Evolutionary conservation across 257 asterid genomes (phyloP).

Genomic region (Eucommia ulmoides): DNA sequence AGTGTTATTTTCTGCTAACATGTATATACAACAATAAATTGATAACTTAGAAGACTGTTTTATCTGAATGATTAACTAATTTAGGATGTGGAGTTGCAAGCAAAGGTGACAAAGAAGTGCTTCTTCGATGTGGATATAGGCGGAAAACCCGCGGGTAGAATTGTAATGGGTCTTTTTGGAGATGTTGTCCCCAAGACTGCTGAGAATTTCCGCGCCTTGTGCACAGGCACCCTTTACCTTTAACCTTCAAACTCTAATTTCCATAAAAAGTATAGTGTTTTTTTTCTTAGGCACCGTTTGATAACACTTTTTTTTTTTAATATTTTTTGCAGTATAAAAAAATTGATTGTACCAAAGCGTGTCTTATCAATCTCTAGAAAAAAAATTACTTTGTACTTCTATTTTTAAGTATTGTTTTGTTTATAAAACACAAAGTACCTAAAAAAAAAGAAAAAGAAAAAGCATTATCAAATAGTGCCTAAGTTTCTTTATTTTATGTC

Average conservation of each 20-base stretch:
- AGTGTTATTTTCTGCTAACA: neutral
- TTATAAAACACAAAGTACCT: too few species aligned
- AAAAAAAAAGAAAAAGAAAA: neutral
- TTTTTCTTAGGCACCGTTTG: neutral
- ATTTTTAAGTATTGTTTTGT: too few species aligned
- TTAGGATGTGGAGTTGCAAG: neutral
- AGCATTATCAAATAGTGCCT: neutral
- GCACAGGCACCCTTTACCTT: neutral
- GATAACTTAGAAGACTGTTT: neutral
- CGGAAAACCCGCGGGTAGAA: constrained; percentile 1
- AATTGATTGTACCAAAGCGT: neutral
- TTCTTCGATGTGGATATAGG: constrained; percentile 1
- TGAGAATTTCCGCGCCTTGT: constrained; percentile 2
- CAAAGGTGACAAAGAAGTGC: constrained; percentile 1
- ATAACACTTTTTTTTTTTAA: neutral
- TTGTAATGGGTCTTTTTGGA: constrained; percentile 3
- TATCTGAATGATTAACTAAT: neutral
- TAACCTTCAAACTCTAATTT: too few species aligned
- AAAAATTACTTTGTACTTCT: neutral
- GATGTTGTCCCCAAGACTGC: constrained; percentile 1
- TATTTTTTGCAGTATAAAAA: neutral
- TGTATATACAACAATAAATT: neutral
- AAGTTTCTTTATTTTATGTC: neutral
- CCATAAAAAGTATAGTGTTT: too few species aligned
- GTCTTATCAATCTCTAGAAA: neutral